Conservation (phyloP, 495 filamentous ascomycete species). For the Neurospora sp. region DNA sequence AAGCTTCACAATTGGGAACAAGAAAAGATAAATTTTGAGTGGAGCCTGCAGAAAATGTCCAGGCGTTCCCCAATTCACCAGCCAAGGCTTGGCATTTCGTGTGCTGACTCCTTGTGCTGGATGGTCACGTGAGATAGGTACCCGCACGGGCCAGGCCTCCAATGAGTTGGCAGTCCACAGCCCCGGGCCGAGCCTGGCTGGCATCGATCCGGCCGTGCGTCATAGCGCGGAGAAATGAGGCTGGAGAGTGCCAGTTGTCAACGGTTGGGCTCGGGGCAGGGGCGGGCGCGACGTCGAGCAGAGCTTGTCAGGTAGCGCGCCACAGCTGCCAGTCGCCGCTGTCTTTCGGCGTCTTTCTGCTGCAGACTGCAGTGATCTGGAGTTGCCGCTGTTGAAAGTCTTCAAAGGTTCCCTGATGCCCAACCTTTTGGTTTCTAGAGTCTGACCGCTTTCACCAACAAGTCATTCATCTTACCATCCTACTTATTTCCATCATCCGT, state of each 20-base stretch:
- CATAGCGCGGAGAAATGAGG: slow-evolving; percentile 19
- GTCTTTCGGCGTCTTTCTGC: not conserved
- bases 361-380: not conserved
- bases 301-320: not conserved
- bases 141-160: not conserved
- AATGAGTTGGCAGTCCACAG: not conserved
- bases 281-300: not conserved
- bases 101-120: not conserved
- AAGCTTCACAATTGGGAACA: slow-evolving; percentile 2
- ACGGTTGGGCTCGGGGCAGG: slow-evolving; percentile 14
- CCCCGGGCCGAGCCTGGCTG: not conserved
- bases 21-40: not conserved
- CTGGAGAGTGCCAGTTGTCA: slow-evolving; percentile 22
- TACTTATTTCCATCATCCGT: slow-evolving; percentile 3
- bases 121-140: not conserved
- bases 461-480: slow-evolving; percentile 7
- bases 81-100: not conserved
- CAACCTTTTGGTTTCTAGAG: slow-evolving; percentile 18
- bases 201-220: slow-evolving; percentile 5
- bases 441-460: slow-evolving; percentile 28
- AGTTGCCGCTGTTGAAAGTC: not conserved
- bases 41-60: slow-evolving; percentile 2
- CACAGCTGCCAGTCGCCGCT: not conserved
- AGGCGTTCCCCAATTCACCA: not conserved
- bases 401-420: slow-evolving; percentile 20